A percentile compares a stretch with the other conserved stretches of the same genome.
phyloP scores from a whole-genome alignment of 2,329 filamentous ascomycete genomes.

The Anthostomella pinea region DNA sequence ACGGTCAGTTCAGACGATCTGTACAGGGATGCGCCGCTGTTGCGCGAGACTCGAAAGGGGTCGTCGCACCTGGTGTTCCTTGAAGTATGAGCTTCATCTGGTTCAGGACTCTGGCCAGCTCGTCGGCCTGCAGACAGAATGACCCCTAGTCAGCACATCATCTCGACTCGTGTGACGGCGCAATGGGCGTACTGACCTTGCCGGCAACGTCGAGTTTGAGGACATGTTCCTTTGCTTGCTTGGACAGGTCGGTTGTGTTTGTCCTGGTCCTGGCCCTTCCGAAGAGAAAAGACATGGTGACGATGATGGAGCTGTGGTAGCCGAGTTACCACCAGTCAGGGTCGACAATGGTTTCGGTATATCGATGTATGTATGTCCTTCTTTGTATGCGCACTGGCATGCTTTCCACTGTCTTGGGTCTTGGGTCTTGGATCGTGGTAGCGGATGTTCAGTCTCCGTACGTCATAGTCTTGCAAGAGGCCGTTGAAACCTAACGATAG shows the following conservation, averaged over 20 bases:
- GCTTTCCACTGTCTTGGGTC: too few species aligned
- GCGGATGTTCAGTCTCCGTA: too few species aligned
- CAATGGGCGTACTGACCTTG: slow-evolving; percentile 39
- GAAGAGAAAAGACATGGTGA: slow-evolving; percentile 54
- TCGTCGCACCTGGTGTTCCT: slow-evolving; percentile 75
- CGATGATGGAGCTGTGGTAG: background rate
- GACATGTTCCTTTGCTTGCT: slow-evolving; percentile 55
- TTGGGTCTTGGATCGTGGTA: too few species aligned
- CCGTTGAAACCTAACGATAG: too few species aligned
- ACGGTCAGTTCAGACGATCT: slow-evolving; percentile 15
- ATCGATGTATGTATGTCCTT: too few species aligned
- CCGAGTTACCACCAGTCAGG: background rate
- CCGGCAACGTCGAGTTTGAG: slow-evolving; percentile 51
- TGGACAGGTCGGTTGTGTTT: slow-evolving; percentile 50
- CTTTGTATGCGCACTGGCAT: too few species aligned
- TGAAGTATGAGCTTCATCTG: slow-evolving; percentile 94
- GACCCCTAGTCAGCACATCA: slow-evolving; percentile 23
- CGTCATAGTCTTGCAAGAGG: too few species aligned
- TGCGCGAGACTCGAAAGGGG: background rate
- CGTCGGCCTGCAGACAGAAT: slow-evolving; percentile 64
- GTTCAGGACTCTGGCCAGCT: slow-evolving; percentile 77
- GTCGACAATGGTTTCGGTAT: too few species aligned
- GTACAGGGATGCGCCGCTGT: slow-evolving; percentile 2
- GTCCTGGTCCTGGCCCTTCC: slow-evolving; percentile 51
- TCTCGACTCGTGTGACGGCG: slow-evolving; percentile 8